Percentiles rank a stretch among this genome's conserved stretches.
Evolutionary conservation across 331 rosid genomes (phyloP).

Genomic region (Stylosanthes scabra): DNA sequence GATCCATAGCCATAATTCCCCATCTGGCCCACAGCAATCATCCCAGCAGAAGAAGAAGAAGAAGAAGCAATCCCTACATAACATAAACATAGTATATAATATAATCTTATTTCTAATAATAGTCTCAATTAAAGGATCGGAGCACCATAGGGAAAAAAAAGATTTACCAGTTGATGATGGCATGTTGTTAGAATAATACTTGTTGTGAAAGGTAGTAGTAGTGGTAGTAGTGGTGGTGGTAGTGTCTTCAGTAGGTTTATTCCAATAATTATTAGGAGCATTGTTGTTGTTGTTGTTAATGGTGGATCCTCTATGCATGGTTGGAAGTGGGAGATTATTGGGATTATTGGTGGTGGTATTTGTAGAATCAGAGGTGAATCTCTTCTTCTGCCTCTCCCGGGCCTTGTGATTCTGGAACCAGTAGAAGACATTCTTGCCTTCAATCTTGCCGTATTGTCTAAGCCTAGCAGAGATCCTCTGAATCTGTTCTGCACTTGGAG

Average conservation of each 20-base stretch:
- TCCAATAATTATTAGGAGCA: conserved; percentile 42
- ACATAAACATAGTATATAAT: not conserved
- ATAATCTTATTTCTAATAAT: not conserved
- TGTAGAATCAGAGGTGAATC: conserved; percentile 59
- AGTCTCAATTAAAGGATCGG: not conserved
- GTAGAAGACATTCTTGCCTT: conserved; percentile 94
- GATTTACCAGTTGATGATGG: conserved; percentile 47
- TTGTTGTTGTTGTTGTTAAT: not conserved
- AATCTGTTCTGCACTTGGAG: conserved; percentile 97
- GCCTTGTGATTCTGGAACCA: conserved; percentile 99
- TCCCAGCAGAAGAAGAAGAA: conserved; percentile 64
- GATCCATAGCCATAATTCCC: conserved; percentile 81
- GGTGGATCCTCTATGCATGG: conserved; percentile 37
- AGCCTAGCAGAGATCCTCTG: conserved; percentile 94
- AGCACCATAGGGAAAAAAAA: not conserved
- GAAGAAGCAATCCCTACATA: conserved; percentile 60
- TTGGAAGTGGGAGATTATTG: not conserved
- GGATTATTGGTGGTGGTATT: no score
- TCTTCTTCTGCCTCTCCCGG: conserved; percentile 94
- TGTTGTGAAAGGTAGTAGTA: conserved; percentile 26
- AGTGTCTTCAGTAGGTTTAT: conserved; percentile 41
- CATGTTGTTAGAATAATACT: conserved; percentile 35
- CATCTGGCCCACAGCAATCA: conserved; percentile 63
- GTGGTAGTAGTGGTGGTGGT: no score
- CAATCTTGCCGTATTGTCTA: conserved; percentile 95